Evolutionary conservation across 1,284 basidiomycete species (phyloP), one percentile per base, ranked within the genome.

Genomic region (Ceratobasidium sp.): DNA sequence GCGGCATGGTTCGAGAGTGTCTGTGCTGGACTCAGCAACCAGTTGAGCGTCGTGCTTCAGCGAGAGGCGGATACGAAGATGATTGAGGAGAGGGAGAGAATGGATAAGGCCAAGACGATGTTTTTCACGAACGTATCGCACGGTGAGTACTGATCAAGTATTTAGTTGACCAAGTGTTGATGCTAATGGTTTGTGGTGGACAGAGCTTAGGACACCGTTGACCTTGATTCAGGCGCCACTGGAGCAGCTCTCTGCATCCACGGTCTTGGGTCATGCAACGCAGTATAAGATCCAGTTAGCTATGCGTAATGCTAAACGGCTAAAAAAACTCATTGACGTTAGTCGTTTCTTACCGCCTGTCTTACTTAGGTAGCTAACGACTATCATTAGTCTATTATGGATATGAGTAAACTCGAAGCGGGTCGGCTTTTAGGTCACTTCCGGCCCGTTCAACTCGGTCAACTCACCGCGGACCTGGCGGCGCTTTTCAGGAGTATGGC

Each of bases 61-160:
- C 38, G 52, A n/a, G 67, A 71, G 46, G 55, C 52, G 5, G 67
- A 71, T 30, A 43, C 47, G 23, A 44, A 18, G 30, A 44, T 71
- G 38, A 57, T 57, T 4, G 52, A 57, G 30, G 77, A 80, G 59
- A 71, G 80, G 4, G 75, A 76, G 30, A 73, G 77, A 50, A 75
- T 81, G 55, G 80, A 81, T 73, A 74, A 77, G 26, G 80, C 80
- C 8, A 80, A 81, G 73, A 80, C 80, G 1, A 76, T 76, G 3
- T 80, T 81, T 66, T 80, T 81, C 72, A 79, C 77, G 58, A 79
- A 79, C 46, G 80, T 77, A 1, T 79, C 78, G 35, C 80, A 81
- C 72, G 80, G 67, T 61, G n/a, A 46, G 54, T 21, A 8, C 11
- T 16, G 23, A 6, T 8, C 35, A 47, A 5, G 5, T 28, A 14